These are phyloP conservation scores for Boletus sp. DNA, from an alignment of 1,284 basidiomycete genomes.

Conservation along the genomic window DNA sequence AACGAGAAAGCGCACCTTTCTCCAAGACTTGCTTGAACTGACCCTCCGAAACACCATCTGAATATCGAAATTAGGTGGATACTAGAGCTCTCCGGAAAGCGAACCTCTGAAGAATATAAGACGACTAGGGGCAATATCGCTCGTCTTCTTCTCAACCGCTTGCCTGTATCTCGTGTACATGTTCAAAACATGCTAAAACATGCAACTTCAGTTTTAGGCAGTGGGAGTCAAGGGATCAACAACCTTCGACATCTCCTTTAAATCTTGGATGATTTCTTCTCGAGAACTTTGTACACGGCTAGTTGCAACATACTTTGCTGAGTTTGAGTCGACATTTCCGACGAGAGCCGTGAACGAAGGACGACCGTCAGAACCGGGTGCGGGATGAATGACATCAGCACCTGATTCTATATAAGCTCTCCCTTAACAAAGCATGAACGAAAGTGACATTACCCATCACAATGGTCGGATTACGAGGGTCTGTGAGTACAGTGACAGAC, in stretches of 20 bases:
- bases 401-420: slow-evolving; percentile 35
- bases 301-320: slow-evolving; percentile 51
- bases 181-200: slow-evolving; percentile 44
- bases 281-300: slow-evolving; percentile 64
- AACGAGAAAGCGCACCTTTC: slow-evolving; percentile 43
- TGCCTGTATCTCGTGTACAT: slow-evolving; percentile 56
- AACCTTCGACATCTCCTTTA: slow-evolving; percentile 59
- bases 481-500: slow-evolving; percentile 58
- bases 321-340: slow-evolving; percentile 66
- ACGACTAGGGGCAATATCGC: slow-evolving; percentile 48
- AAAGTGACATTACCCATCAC: slow-evolving; percentile 55
- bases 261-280: slow-evolving; percentile 70
- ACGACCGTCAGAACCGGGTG: slow-evolving; percentile 64
- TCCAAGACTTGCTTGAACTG: slow-evolving; percentile 70
- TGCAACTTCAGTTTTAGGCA: slow-evolving; percentile 10
- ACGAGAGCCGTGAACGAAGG: slow-evolving; percentile 77
- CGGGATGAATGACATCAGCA: slow-evolving; percentile 75
- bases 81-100: slow-evolving; percentile 14
- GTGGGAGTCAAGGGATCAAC: slow-evolving; percentile 8
- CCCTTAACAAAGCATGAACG: background rate
- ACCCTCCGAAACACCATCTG: slow-evolving; percentile 78
- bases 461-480: slow-evolving; percentile 67
- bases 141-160: slow-evolving; percentile 47
- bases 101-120: slow-evolving; percentile 72
- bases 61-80: slow-evolving; percentile 6